Evolutionary conservation across 257 asterid genomes (phyloP).

Genomic region (Jacaranda copaia): DNA sequence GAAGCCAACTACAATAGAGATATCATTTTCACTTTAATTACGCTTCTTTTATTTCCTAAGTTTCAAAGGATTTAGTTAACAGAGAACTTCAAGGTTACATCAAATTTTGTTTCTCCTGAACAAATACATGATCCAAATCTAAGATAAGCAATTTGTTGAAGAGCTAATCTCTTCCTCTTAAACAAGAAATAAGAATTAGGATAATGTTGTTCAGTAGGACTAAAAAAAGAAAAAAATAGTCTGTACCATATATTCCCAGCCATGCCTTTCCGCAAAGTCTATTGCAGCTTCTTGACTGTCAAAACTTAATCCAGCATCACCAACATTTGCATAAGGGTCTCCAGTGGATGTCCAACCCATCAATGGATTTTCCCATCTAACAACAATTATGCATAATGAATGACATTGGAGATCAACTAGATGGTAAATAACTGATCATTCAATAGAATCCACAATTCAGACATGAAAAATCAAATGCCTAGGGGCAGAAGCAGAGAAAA

Average conservation of each 20-base stretch:
- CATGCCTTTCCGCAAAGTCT: slow-evolving; percentile 84
- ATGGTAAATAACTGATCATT: slow-evolving; percentile 11
- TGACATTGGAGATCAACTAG: slow-evolving; percentile 6
- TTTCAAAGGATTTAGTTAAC: not conserved
- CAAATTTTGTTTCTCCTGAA: not conserved
- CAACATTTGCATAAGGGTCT: slow-evolving; percentile 95
- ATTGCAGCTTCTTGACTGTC: slow-evolving; percentile 92
- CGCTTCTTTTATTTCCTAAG: not conserved
- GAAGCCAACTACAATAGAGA: not conserved
- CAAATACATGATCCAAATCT: not conserved
- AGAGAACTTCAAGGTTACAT: not conserved
- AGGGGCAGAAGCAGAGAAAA: not conserved
- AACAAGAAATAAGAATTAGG: not conserved
- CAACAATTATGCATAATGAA: slow-evolving; percentile 21
- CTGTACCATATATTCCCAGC: slow-evolving; percentile 90
- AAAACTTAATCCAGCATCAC: slow-evolving; percentile 82
- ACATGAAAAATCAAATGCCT: not conserved
- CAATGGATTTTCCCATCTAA: slow-evolving; percentile 99
- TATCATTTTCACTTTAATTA: not conserved
- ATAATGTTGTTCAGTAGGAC: slow-evolving; percentile 22
- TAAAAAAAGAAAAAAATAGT: slow-evolving; percentile 6
- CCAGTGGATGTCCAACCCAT: slow-evolving; percentile 99
- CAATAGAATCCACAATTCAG: not conserved
- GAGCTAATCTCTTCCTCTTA: not conserved
- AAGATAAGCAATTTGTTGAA: slow-evolving; percentile 2